Base-by-base conservation (phyloP, 768 basidiomycete species). In the Suillus cothurnatus region DNA sequence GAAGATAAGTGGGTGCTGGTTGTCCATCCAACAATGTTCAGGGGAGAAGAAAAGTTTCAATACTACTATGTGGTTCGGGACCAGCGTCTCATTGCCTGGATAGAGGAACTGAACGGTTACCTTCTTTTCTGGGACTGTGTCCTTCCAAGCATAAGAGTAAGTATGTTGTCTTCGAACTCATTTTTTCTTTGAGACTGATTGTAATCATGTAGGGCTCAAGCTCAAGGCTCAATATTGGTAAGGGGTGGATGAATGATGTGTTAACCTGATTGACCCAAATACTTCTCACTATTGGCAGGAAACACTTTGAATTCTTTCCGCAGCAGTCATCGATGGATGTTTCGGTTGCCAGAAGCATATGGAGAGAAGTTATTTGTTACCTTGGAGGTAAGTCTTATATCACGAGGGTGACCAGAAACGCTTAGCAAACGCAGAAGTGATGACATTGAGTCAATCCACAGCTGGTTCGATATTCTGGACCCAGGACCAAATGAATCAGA, bases 391-490 rank as follows among this genome's bases (percentile, higher is more conserved):
- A 49, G 49, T 14, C 23, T 2, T 49, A 49, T 49, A n/a, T n/a
- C n/a, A n/a, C n/a, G n/a, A n/a, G n/a, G n/a, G n/a, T n/a, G n/a
- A n/a, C n/a, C n/a, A n/a, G n/a, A n/a, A n/a, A n/a, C n/a, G n/a
- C n/a, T n/a, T n/a, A n/a, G n/a, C n/a, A 23, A 23, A 14, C 1
- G 23, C n/a, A 49, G 47, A 61, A 47, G 28, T 43, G 0, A n/a
- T 23, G 4, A 45, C 61, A 4, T 26, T 47, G 17, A 12, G 34
- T 9, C 36, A 43, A 47, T 61, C 61, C 28, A 21, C 43, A 21
- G 61, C 61, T 2, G 61, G 3, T 28, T 61, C 43, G 5, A 61
- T 47, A 19, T 61, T 61, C 43, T 41, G 61, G 39, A 45, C 21
- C 32, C 61, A 47, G 8, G 39, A 61, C 6, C 41, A 61, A 6